Evolutionary conservation across 139 green algal species (phyloP).

Genomic region (Raphidocelis subcapitata): DNA sequence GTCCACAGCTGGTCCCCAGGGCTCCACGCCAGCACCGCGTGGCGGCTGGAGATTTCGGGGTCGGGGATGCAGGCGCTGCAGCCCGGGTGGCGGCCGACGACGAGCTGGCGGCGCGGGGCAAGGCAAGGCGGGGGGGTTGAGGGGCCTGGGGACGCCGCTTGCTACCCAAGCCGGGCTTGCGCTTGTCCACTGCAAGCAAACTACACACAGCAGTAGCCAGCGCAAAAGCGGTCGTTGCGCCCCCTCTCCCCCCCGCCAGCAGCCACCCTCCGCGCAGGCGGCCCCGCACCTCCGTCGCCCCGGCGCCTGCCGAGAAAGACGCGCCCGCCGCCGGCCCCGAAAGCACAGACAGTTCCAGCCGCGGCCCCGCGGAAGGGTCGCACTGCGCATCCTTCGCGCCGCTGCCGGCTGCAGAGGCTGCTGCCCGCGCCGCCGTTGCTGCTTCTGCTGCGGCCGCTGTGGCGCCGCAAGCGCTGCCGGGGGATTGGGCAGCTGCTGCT

Average conservation of each 20-base stretch:
- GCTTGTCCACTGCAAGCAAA: no score
- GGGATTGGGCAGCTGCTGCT: no score
- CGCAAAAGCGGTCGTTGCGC: no score
- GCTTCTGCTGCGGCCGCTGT: no score
- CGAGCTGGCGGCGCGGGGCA: conserved; percentile 40
- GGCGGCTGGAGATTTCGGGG: conserved; percentile 67
- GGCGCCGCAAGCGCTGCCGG: no score
- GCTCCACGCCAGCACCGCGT: conserved; percentile 58
- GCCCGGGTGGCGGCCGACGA: conserved; percentile 54
- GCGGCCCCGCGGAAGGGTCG: no score
- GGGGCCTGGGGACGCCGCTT: no score
- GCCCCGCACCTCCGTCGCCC: conserved; percentile 1
- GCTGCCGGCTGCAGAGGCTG: no score
- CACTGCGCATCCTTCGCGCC: no score
- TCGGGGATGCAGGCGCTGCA: conserved; percentile 56
- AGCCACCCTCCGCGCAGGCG: neutral
- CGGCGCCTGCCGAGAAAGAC: neutral
- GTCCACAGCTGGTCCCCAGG: conserved; percentile 14
- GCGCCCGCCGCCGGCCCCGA: neutral
- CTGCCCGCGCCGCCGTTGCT: no score
- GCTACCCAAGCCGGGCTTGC: neutral
- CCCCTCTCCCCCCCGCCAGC: neutral
- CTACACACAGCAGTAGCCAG: no score
- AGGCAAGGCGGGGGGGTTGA: no score
- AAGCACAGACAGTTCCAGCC: neutral